phyloP scores from a whole-genome alignment of 108 stramenopile species.

The Fistulifera pelliculosa region DNA sequence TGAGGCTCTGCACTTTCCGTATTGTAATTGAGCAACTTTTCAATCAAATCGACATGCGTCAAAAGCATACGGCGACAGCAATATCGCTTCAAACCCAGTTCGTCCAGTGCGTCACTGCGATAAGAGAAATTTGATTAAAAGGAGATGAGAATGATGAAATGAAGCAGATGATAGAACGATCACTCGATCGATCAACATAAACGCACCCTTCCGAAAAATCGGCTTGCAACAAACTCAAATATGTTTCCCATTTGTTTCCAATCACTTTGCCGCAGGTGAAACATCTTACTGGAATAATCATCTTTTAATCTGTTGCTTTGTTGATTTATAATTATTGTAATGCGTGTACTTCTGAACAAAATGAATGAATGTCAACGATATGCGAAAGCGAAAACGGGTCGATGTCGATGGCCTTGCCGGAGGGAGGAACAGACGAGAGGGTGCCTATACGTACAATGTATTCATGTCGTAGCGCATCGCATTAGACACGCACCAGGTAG shows the following conservation, averaged over 20 bases:
- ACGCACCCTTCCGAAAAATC: slow-evolving; percentile 91
- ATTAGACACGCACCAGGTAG: too few relatives aligned
- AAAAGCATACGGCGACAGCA: slow-evolving; percentile 99
- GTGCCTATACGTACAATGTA: too few relatives aligned
- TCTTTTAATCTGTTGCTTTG: too few relatives aligned
- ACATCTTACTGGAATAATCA: slow-evolving; percentile 99
- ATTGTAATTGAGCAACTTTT: slow-evolving; percentile 99
- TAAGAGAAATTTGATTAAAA: slow-evolving; percentile 7
- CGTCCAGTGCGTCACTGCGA: slow-evolving; percentile 90
- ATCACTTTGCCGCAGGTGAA: slow-evolving; percentile 99
- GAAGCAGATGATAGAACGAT: background rate
- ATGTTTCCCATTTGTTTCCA: slow-evolving; percentile 99
- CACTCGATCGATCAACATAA: background rate
- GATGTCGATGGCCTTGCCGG: too few relatives aligned
- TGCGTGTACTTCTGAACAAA: too few relatives aligned
- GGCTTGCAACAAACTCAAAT: slow-evolving; percentile 87
- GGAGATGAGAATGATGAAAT: background rate
- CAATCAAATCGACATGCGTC: slow-evolving; percentile 99
- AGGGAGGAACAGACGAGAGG: too few relatives aligned
- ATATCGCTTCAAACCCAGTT: slow-evolving; percentile 95
- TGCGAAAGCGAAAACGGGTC: too few relatives aligned
- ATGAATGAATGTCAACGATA: too few relatives aligned
- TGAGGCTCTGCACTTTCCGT: slow-evolving; percentile 72
- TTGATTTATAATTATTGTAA: too few relatives aligned
- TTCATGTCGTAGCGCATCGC: too few relatives aligned